A percentile compares a stretch with the other conserved stretches of the same genome.
phyloP scores from a whole-genome alignment of 768 basidiomycete species.

The Strobilomyces confusus region DNA sequence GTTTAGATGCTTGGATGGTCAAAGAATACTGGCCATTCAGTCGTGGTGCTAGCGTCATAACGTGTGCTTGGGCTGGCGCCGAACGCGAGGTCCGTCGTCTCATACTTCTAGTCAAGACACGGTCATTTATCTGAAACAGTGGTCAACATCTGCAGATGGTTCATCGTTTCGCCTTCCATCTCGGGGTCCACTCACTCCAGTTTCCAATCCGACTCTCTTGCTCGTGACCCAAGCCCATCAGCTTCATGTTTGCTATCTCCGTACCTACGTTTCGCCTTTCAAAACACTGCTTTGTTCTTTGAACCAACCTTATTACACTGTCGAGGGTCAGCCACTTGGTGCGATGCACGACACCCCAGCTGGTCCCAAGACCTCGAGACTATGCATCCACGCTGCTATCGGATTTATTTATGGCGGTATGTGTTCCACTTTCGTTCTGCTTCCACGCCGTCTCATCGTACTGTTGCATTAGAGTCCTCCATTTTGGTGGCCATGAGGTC shows the following conservation, averaged over 20 bases:
- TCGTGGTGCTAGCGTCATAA: slow-evolving; percentile 53
- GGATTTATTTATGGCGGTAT: slow-evolving; percentile 58
- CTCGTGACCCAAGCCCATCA: slow-evolving; percentile 63
- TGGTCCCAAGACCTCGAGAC: slow-evolving; percentile 37
- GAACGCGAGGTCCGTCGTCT: slow-evolving; percentile 52
- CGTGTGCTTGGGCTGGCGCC: slow-evolving; percentile 56
- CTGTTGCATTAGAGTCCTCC: slow-evolving; percentile 41
- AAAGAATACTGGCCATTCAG: slow-evolving; percentile 54
- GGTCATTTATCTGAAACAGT: slow-evolving; percentile 37
- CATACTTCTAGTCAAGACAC: not conserved
- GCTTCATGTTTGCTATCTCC: slow-evolving; percentile 52
- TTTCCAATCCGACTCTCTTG: slow-evolving; percentile 52
- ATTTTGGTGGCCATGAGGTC: slow-evolving; percentile 64
- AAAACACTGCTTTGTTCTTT: slow-evolving; percentile 50
- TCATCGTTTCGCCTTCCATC: slow-evolving; percentile 51
- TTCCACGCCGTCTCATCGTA: not conserved
- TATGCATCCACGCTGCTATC: slow-evolving; percentile 58
- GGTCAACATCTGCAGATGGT: slow-evolving; percentile 45
- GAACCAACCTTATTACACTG: slow-evolving; percentile 34
- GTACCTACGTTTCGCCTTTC: slow-evolving; percentile 40
- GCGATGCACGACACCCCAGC: slow-evolving; percentile 28
- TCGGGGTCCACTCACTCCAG: slow-evolving; percentile 52
- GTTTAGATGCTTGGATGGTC: slow-evolving; percentile 60
- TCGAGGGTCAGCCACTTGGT: slow-evolving; percentile 33
- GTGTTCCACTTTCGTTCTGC: no score